Percentiles rank a stretch among this genome's conserved stretches.
Conservation (phyloP, 768 basidiomycete species). For the Lactarius hatsudake region DNA sequence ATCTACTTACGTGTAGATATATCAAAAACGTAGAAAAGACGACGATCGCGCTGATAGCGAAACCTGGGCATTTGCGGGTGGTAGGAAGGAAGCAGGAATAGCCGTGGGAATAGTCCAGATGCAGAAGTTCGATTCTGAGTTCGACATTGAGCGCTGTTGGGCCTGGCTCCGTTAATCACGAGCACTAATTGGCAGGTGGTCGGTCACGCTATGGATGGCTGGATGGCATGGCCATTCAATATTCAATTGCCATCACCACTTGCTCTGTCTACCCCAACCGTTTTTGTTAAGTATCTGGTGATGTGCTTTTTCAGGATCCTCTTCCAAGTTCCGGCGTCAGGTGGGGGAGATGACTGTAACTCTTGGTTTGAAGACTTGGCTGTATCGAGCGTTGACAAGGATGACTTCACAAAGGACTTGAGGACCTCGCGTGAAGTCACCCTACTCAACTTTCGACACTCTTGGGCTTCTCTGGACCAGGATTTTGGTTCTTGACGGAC, state of each 20-base stretch:
- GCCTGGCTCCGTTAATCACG: not conserved
- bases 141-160: not conserved
- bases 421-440: not conserved
- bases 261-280: not conserved
- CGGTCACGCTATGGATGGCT: not conserved
- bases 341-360: not conserved
- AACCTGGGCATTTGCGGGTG: not conserved
- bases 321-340: not conserved
- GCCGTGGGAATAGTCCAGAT: not conserved
- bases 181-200: not conserved
- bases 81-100: not conserved
- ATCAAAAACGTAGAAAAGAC: not conserved
- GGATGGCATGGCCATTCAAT: not conserved
- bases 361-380: not conserved
- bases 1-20: not conserved
- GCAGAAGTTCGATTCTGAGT: not conserved
- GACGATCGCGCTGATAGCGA: conserved; percentile 2
- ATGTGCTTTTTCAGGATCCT: not conserved
- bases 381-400: not conserved
- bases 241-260: too few relatives aligned
- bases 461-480: not conserved
- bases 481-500: not conserved
- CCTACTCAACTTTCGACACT: not conserved
- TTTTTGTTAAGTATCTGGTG: not conserved
- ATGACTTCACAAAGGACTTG: not conserved